Conservation (phyloP, 2,329 filamentous ascomycete species). For the Clarireedia hainanense region DNA sequence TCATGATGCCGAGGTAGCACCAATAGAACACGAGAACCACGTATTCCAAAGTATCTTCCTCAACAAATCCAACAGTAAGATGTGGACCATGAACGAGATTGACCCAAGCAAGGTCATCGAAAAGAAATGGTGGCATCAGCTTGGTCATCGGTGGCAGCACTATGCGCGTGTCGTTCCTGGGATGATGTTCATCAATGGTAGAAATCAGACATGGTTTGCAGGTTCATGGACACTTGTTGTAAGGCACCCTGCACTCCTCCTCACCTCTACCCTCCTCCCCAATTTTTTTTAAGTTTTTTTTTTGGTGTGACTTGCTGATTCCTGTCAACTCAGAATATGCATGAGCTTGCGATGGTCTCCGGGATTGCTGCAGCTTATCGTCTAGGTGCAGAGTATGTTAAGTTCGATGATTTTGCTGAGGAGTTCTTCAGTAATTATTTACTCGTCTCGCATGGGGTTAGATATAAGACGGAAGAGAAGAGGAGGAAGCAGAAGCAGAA, state of each 20-base stretch:
- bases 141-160: slow-evolving; percentile 54
- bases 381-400: slow-evolving; percentile 56
- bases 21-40: background rate
- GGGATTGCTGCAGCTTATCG: slow-evolving; percentile 65
- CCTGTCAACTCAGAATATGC: slow-evolving; percentile 44
- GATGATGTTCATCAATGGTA: slow-evolving; percentile 65
- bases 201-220: slow-evolving; percentile 42
- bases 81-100: slow-evolving; percentile 55
- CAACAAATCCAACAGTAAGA: slow-evolving; percentile 45
- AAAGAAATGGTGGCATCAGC: slow-evolving; percentile 57
- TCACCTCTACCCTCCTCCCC: too few relatives aligned
- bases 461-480: slow-evolving; percentile 29
- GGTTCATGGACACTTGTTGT: slow-evolving; percentile 28
- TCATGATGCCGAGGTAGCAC: background rate
- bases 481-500: slow-evolving; percentile 20
- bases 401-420: slow-evolving; percentile 47
- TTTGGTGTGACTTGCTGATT: background rate
- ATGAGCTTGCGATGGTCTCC: slow-evolving; percentile 63
- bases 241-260: slow-evolving; percentile 3
- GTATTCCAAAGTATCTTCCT: slow-evolving; percentile 51
- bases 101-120: slow-evolving; percentile 51
- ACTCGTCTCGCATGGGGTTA: slow-evolving; percentile 37
- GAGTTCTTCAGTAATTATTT: slow-evolving; percentile 42
- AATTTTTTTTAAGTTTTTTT: background rate
- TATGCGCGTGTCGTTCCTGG: slow-evolving; percentile 60